phyloP scores from a whole-genome alignment of 768 basidiomycete species.

The Xerocomellus intermedius region DNA sequence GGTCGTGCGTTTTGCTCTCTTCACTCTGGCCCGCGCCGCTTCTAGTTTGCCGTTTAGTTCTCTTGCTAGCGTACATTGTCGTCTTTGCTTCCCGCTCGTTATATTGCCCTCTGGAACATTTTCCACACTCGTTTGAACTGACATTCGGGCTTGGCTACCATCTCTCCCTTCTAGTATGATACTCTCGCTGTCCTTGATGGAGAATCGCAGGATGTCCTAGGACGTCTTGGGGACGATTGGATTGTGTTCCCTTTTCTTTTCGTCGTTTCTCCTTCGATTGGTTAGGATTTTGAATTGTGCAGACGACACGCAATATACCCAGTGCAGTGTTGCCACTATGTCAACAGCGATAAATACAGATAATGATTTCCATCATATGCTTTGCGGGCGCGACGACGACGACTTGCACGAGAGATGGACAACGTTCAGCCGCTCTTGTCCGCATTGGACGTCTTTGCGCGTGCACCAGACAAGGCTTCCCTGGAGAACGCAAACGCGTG shows the following conservation, averaged over 20 bases:
- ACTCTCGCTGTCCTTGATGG: constrained; percentile 40
- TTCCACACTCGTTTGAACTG: constrained; percentile 58
- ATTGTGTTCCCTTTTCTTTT: constrained; percentile 11
- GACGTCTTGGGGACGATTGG: constrained; percentile 27
- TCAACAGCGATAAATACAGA: constrained; percentile 34
- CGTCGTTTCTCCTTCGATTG: constrained; percentile 6
- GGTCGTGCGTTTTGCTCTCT: constrained; percentile 25
- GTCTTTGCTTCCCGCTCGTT: constrained; percentile 33
- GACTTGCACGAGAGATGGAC: constrained; percentile 44
- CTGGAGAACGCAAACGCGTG: constrained; percentile 88
- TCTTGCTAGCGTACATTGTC: constrained; percentile 44
- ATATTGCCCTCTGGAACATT: constrained; percentile 42
- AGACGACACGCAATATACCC: constrained; percentile 33
- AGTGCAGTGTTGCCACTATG: constrained; percentile 32
- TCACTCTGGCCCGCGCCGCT: constrained; percentile 33
- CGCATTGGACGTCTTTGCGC: constrained; percentile 76
- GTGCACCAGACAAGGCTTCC: constrained; percentile 78
- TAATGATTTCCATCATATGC: constrained; percentile 13
- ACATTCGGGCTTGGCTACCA: constrained; percentile 50
- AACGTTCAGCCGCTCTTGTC: constrained; percentile 71
- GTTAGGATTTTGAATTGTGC: constrained; percentile 17
- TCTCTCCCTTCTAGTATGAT: constrained; percentile 49
- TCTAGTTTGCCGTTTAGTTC: constrained; percentile 38
- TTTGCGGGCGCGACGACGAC: constrained; percentile 10
- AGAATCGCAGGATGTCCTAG: constrained; percentile 24